Base-by-base conservation (phyloP, 2,329 filamentous ascomycete species). In the Exophiala bonariae region DNA sequence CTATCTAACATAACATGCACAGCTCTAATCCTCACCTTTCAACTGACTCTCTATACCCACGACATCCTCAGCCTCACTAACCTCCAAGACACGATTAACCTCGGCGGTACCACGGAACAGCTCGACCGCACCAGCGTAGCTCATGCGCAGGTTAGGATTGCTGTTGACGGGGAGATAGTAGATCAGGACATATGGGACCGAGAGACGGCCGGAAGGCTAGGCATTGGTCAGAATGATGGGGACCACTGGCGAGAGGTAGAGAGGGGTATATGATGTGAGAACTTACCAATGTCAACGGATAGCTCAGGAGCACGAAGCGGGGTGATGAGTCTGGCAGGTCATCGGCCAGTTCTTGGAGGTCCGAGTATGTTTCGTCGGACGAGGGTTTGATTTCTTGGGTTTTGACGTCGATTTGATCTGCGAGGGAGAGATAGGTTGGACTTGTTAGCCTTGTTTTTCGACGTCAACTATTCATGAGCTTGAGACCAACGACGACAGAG, bases 51-150 rank as follows among this genome's bases (percentile, higher is more conserved):
- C 87, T 54, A 97, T 83, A n/a, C 86, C 83, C 56, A 87, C 83
- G 59, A 97, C 65, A 44, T 96, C 92, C 44, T 95, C 89, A 3
- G 80, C 79, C 16, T 80, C 83, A 59, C 87, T 82, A 39, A 97
- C 82, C 68, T 97, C 92, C 53, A 99, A 81, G 19, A 97, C 85
- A 58, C 81, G 82, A 44, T 86, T 85, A n/a, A 90, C 91, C 72
- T 96, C 90, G 49, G 88, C 88, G 44, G 89, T 95, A 64, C 89
- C 95, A 56, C 91, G 83, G 86, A 97, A 90, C 67, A 97, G 71
- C 73, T 99, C 93, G 71, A 96, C 96, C 34, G 93, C 93, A 31
- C 91, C 87, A 22, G 93, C 93, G 67, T 97, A 99, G 65, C 93
- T 75, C 93, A 97, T 97, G 59, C 89, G 83, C 63, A 87, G 75